Evolutionary conservation across 2,329 filamentous ascomycete species (phyloP).

Genomic region (Xylariaceae sp.): DNA sequence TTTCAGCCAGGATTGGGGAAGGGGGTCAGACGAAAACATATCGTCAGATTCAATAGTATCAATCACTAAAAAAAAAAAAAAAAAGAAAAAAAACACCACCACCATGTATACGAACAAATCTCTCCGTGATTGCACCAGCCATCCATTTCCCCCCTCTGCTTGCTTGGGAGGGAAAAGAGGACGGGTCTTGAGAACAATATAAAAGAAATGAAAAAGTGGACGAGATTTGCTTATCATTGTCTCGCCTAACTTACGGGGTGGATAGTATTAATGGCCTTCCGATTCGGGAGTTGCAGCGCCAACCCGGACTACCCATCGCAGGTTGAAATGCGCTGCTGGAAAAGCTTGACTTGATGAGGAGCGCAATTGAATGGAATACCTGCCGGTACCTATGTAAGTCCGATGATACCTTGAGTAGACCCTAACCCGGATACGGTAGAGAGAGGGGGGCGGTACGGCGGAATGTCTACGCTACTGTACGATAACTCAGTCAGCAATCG

Average conservation of each 20-base stretch:
- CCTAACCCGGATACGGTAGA: neutral
- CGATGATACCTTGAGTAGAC: neutral
- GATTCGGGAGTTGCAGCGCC: slow-evolving; percentile 12
- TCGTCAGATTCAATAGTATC: neutral
- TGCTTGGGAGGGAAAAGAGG: neutral
- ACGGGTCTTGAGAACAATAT: neutral
- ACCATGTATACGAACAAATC: neutral
- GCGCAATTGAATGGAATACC: neutral
- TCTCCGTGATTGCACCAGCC: neutral
- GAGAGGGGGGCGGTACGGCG: neutral
- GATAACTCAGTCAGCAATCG: neutral
- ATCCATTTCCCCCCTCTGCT: neutral
- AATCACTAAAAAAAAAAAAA: neutral
- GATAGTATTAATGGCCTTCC: slow-evolving; percentile 6
- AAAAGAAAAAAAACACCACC: neutral
- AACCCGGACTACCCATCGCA: slow-evolving; percentile 6
- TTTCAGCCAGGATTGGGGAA: neutral
- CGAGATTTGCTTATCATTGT: slow-evolving; percentile 1
- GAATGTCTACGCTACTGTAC: neutral
- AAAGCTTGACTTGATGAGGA: neutral
- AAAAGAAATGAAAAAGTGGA: neutral
- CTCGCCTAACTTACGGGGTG: neutral
- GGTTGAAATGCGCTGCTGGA: neutral
- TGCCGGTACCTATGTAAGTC: neutral
- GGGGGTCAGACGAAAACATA: neutral